These are phyloP conservation scores for Suhomyces sp. DNA, from an alignment of 805 yeast species.

Conservation along the genomic window DNA sequence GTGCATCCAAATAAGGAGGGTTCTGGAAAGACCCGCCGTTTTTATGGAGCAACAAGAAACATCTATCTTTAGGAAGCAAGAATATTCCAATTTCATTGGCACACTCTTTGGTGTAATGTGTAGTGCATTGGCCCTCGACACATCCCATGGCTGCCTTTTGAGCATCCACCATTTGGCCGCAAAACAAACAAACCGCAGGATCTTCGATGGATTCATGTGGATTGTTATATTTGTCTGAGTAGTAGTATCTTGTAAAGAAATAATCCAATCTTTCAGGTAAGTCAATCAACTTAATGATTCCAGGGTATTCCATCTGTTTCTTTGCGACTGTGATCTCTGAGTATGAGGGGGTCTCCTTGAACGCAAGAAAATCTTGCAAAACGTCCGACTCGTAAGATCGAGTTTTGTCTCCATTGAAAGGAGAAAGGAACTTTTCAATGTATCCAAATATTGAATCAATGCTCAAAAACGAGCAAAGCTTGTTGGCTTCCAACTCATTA, in stretches of 20 bases:
- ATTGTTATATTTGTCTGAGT: conserved; percentile 40
- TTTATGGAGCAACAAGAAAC: conserved; percentile 60
- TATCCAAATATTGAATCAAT: conserved; percentile 36
- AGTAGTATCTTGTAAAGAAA: conserved; percentile 60
- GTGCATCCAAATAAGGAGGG: conserved; percentile 81
- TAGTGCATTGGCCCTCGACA: conserved; percentile 72
- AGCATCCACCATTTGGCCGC: conserved; percentile 67
- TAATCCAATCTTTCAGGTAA: conserved; percentile 67
- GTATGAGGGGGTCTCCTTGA: conserved; percentile 6
- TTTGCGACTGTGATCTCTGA: conserved; percentile 12
- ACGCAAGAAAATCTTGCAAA: conserved; percentile 20
- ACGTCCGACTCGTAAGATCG: conserved; percentile 20
- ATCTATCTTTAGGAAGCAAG: conserved; percentile 65
- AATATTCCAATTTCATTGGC: conserved; percentile 66
- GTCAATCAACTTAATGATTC: conserved; percentile 53
- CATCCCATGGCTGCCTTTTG: conserved; percentile 59
- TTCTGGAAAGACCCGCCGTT: conserved; percentile 81
- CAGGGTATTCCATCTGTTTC: conserved; percentile 57
- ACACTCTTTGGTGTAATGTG: conserved; percentile 64
- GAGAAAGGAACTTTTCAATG: background rate
- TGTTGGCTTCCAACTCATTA: conserved; percentile 50
- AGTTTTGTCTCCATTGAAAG: conserved; percentile 1
- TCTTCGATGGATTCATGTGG: conserved; percentile 48
- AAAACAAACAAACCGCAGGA: conserved; percentile 83
- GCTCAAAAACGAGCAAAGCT: conserved; percentile 48